Conservation (phyloP, 2,329 filamentous ascomycete genomes). For the Curvularia eragrostidis region DNA sequence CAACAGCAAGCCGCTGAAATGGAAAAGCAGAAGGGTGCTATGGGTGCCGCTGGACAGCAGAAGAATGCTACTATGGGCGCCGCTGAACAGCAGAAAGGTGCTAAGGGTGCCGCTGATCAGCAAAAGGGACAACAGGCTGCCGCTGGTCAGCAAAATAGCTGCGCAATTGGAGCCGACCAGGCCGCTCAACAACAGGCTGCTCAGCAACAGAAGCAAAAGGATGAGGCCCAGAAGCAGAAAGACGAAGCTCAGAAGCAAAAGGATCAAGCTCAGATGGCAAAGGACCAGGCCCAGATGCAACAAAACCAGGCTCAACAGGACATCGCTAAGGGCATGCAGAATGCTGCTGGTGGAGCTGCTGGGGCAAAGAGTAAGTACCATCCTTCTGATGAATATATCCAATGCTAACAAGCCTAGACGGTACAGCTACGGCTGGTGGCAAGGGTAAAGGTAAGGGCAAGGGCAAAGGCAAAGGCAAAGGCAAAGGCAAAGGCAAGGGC, state of each 20-base stretch:
- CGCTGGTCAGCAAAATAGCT: slow-evolving; percentile 2
- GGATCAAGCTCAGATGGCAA: no score
- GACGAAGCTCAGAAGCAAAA: no score
- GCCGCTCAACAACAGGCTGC: not conserved
- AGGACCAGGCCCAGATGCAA: slow-evolving; percentile 1
- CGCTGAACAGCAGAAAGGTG: slow-evolving; percentile 5
- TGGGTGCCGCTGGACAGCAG: slow-evolving; percentile 7
- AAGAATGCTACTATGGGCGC: slow-evolving; percentile 2
- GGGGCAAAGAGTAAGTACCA: slow-evolving; percentile 22
- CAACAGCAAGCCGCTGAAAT: slow-evolving; percentile 2
- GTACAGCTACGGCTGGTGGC: slow-evolving; percentile 12
- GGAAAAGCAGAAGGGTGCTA: slow-evolving; percentile 4
- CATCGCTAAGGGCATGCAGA: slow-evolving; percentile 7
- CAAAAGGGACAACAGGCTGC: not conserved
- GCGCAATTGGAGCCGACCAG: slow-evolving; percentile 7
- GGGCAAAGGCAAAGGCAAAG: no score
- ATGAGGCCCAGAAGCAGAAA: no score
- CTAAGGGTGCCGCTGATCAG: slow-evolving; percentile 7
- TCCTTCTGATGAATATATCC: not conserved
- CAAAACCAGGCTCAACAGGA: slow-evolving; percentile 4
- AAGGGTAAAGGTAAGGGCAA: slow-evolving; percentile 22
- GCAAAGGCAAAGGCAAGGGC: no score
- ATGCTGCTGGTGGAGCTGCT: slow-evolving; percentile 10
- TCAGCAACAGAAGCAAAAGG: no score
- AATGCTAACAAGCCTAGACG: slow-evolving; percentile 15